Conservation (phyloP, 208 protist species). For the Leishmania aethiopica region DNA sequence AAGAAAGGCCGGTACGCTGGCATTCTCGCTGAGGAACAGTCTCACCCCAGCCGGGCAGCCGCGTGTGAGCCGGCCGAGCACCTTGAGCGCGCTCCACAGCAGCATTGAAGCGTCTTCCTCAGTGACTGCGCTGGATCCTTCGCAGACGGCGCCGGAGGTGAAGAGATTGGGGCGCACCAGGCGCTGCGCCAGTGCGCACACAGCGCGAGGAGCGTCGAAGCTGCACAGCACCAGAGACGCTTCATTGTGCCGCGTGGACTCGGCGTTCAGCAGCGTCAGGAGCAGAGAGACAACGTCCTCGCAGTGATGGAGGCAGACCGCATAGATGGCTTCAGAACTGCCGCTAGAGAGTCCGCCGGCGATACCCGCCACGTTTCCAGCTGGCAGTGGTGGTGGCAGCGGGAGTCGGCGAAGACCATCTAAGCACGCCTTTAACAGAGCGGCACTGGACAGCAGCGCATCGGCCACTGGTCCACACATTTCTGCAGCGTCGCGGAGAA, state of each 20-base stretch:
- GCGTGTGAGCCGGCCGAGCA: constrained; percentile 31
- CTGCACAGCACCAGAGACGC: constrained; percentile 45
- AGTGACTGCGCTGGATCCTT: neutral
- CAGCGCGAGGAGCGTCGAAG: constrained; percentile 35
- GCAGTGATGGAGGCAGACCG: neutral
- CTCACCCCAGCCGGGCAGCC: constrained; percentile 30
- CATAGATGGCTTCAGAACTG: constrained; percentile 10
- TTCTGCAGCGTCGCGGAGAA: constrained; percentile 18
- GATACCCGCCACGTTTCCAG: neutral
- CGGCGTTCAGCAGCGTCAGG: constrained; percentile 20
- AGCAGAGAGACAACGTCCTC: constrained; percentile 16
- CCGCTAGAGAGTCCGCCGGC: neutral
- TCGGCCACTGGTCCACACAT: constrained; percentile 19
- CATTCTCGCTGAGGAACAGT: constrained; percentile 23
- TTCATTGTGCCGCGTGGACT: constrained; percentile 10
- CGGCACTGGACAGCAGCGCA: constrained; percentile 23
- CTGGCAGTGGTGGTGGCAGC: neutral
- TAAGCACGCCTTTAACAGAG: constrained; percentile 17
- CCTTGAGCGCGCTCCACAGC: constrained; percentile 27
- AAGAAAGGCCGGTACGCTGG: constrained; percentile 21
- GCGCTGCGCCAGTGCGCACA: constrained; percentile 29
- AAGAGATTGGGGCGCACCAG: constrained; percentile 10
- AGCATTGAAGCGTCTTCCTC: constrained; percentile 33
- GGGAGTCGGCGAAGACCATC: constrained; percentile 2
- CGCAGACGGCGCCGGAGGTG: constrained; percentile 9